Percentiles rank a stretch among this genome's conserved stretches.
Conservation (phyloP, 1,284 basidiomycete species). For the Ustilago trichophora region DNA sequence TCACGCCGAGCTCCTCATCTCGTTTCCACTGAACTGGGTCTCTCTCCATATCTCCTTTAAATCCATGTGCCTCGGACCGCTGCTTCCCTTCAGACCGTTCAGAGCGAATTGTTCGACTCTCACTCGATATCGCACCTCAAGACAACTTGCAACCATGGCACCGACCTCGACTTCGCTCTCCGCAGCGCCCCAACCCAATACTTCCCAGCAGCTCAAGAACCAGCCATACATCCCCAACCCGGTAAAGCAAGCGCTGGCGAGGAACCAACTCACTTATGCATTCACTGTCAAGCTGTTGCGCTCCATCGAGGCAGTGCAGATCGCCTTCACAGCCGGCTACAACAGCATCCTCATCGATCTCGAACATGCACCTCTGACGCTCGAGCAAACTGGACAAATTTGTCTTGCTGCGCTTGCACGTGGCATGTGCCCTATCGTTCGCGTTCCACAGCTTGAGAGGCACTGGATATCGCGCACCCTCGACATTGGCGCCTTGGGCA, state of each 20-base stretch:
- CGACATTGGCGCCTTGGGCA: constrained; percentile 2
- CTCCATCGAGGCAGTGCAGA: constrained; percentile 2
- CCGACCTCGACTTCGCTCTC: no score
- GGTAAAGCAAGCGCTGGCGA: constrained; percentile 4
- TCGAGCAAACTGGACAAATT: constrained; percentile 1
- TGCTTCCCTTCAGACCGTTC: no score
- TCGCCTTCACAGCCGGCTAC: background rate
- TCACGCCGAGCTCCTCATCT: no score
- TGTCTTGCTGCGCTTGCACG: constrained; percentile 1
- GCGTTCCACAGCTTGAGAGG: constrained; percentile 1
- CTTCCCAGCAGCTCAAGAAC: constrained; percentile 1
- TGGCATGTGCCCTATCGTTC: constrained; percentile 5
- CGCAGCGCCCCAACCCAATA: no score
- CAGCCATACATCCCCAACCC: background rate
- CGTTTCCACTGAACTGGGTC: no score
- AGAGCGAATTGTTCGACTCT: no score
- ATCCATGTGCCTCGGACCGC: no score
- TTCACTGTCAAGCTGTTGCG: constrained; percentile 2
- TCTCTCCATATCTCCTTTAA: no score
- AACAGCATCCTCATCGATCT: constrained; percentile 5
- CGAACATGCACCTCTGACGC: constrained; percentile 2
- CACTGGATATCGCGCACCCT: constrained; percentile 3
- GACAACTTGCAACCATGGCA: no score
- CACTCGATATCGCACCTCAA: no score
- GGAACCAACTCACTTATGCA: constrained; percentile 2